These are phyloP conservation scores for Stromatinia cepivora DNA, from an alignment of 2,329 filamentous ascomycete genomes.

Conservation along the genomic window DNA sequence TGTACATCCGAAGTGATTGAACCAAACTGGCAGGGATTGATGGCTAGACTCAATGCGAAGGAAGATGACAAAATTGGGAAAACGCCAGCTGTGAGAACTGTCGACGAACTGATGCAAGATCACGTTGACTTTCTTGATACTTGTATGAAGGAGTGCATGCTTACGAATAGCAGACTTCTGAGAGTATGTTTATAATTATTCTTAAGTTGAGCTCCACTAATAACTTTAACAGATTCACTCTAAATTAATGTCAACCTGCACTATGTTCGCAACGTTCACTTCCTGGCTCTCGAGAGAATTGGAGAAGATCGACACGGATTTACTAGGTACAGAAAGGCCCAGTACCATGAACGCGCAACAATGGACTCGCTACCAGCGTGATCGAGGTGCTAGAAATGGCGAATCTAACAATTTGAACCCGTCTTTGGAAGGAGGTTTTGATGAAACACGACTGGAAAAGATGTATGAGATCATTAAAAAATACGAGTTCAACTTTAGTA, in stretches of 20 bases:
- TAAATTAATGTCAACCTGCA: conserved; percentile 94
- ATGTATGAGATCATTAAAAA: conserved; percentile 84
- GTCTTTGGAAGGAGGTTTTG: conserved; percentile 25
- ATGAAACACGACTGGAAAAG: conserved; percentile 40
- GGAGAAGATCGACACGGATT: conserved; percentile 77
- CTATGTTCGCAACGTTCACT: conserved; percentile 88
- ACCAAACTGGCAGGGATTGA: conserved; percentile 92
- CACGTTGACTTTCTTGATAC: conserved; percentile 98
- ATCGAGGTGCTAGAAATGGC: conserved; percentile 46
- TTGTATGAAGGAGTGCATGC: conserved; percentile 97
- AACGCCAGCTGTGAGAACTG: conserved; percentile 61
- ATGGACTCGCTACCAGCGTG: conserved; percentile 58
- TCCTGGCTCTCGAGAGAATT: conserved; percentile 83
- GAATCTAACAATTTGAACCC: conserved; percentile 34
- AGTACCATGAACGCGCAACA: conserved; percentile 60
- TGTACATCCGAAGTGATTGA: conserved; percentile 97
- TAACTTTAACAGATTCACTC: conserved; percentile 74
- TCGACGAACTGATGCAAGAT: conserved; percentile 98
- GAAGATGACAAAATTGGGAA: conserved; percentile 47
- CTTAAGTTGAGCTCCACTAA: conserved; percentile 5
- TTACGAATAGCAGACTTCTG: conserved; percentile 92
- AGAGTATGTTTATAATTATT: conserved; percentile 57
- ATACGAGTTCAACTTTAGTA: conserved; percentile 90
- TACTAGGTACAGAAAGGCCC: conserved; percentile 59
- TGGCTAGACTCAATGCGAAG: conserved; percentile 75